Conservation (phyloP, 176 grass and related monocot genomes). For the Triticum timopheevii region DNA sequence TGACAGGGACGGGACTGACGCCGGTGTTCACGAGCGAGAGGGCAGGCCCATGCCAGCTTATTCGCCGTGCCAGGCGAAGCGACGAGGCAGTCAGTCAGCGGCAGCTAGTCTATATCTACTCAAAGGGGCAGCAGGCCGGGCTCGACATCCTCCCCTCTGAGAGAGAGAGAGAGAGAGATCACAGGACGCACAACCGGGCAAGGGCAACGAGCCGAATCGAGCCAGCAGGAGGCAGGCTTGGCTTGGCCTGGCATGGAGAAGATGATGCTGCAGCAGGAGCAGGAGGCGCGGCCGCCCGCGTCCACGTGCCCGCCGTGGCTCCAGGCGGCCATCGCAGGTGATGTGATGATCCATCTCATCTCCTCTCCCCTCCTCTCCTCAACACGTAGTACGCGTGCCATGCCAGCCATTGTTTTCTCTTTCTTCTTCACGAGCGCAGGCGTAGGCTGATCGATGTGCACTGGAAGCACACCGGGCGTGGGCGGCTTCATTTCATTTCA, state of each 20-base stretch:
- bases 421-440: no score
- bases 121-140: no score
- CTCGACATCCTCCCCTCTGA: no score
- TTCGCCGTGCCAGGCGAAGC: neutral
- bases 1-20: neutral
- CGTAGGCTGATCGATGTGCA: no score
- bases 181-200: neutral
- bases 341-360: no score
- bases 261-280: neutral
- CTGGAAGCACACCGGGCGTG: neutral
- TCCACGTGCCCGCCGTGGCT: slow-evolving; percentile 63
- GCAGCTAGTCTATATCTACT: neutral
- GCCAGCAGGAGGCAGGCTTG: neutral
- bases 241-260: neutral
- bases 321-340: slow-evolving; percentile 64
- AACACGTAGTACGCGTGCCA: no score
- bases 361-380: no score
- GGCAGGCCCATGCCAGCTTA: no score
- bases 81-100: neutral
- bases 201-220: neutral
- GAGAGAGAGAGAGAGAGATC: neutral
- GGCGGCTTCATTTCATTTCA: no score
- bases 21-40: neutral
- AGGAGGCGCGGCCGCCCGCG: neutral
- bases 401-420: no score